Evolutionary conservation across 2,329 filamentous ascomycete genomes (phyloP), one percentile per base, ranked within the genome.

Genomic region (Malbranchea cinnamomea): DNA sequence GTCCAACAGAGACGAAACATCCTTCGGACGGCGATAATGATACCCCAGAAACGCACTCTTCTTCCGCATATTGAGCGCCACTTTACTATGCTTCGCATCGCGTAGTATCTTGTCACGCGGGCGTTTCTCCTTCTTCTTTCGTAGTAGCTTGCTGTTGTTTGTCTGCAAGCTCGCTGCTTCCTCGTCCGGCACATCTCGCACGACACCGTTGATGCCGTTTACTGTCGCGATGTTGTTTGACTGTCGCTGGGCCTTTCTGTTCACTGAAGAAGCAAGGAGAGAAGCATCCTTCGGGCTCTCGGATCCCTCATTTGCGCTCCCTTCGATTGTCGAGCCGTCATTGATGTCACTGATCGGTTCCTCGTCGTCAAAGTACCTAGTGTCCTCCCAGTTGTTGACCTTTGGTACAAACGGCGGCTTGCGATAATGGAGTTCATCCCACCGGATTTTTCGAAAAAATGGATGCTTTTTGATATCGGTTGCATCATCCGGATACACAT

Each of bases 11-110:
- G 53, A 36, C 18, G 43, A 39, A 27, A 54, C 44, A 3, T 49
- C 46, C 30, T 50, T 56, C 3, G 57, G 56, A 24, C 56, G 53
- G 20, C 74, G 69, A 63, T 89, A 95, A 2, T 79, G 82, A 50
- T 98, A 98, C 1, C 87, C 87, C 37, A 91, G 56, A 53, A 95
- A 95, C 0, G 83, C 84, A 15, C 71, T 78, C 49, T 68, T 69
- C 55, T 87, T 92, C 35, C 89, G 70, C 39, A 89, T 67, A 41
- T 81, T 74, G 52, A 95, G 60, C n/a, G 78, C 83, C 10, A 65
- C 61, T 23, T 63, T 65, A 23, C 72, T 76, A 5, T 77, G 67
- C 6, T 61, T 56, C 15, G 65, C 66, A 51, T 95, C 87, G 24
- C 87, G 67, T 16, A 95, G 59, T 34, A 95, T 56, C 44, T 78